A percentile compares a stretch with the other conserved stretches of the same genome.
These are phyloP conservation scores for Sphaerosporella brunnea DNA, from an alignment of 495 filamentous ascomycete species.

Conservation along the genomic window DNA sequence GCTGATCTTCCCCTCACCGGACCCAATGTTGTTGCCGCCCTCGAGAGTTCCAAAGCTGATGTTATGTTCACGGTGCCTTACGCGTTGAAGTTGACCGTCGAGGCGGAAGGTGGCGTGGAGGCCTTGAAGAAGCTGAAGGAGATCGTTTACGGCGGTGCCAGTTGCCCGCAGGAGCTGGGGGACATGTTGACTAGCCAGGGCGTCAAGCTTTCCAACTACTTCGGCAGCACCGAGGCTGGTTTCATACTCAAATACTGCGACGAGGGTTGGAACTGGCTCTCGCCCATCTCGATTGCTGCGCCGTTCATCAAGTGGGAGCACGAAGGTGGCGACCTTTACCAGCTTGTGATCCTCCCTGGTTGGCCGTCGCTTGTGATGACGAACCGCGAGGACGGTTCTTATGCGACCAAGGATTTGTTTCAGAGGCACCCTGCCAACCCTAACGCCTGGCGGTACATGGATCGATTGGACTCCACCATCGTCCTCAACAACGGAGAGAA, in stretches of 20 bases:
- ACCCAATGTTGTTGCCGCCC: conserved; percentile 30
- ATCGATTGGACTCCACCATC: conserved; percentile 34
- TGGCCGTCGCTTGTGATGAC: conserved; percentile 45
- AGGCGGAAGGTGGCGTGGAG: conserved; percentile 32
- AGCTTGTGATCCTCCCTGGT: conserved; percentile 37
- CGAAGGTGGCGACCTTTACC: conserved; percentile 30
- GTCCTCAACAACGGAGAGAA: conserved; percentile 40
- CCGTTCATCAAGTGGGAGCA: conserved; percentile 37
- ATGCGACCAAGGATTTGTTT: conserved; percentile 41
- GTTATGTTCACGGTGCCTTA: conserved; percentile 41
- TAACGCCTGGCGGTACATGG: conserved; percentile 32
- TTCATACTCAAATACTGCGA: conserved; percentile 34
- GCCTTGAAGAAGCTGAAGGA: conserved; percentile 30
- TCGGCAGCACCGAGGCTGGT: conserved; percentile 43
- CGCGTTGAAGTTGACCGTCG: conserved; percentile 36
- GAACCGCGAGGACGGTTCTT: conserved; percentile 42
- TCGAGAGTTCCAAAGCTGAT: conserved; percentile 33
- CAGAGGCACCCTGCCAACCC: conserved; percentile 32
- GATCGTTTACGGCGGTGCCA: conserved; percentile 37
- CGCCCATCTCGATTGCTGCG: conserved; percentile 32
- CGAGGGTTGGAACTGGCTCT: conserved; percentile 37
- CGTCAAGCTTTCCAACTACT: conserved; percentile 34
- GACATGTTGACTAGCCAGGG: conserved; percentile 34
- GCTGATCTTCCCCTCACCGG: conserved; percentile 38
- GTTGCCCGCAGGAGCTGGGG: conserved; percentile 42